A percentile compares a stretch with the other conserved stretches of the same genome.
Conservation (phyloP, 2,329 filamentous ascomycete species). For the Paracoccidioides brasiliensis region DNA sequence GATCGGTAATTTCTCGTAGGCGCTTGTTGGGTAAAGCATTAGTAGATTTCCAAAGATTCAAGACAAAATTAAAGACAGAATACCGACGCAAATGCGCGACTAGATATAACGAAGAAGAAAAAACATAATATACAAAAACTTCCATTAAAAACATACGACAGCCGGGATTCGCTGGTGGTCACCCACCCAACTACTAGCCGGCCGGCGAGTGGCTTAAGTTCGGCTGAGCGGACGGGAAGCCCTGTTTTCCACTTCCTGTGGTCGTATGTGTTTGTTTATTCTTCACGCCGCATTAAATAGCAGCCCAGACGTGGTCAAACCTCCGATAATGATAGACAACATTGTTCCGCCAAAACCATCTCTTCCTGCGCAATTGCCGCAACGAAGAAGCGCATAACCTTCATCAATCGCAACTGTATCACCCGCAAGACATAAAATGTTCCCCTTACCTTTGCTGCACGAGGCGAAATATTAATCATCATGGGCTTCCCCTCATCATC, state of each 20-base stretch:
- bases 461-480: slow-evolving; percentile 67
- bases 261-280: slow-evolving; percentile 26
- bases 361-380: not conserved
- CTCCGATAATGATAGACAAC: not conserved
- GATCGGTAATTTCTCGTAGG: slow-evolving; percentile 57
- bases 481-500: slow-evolving; percentile 80
- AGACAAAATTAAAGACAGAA: not conserved
- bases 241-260: slow-evolving; percentile 35
- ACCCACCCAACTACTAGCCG: slow-evolving; percentile 36
- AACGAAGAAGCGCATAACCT: not conserved
- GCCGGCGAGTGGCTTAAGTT: slow-evolving; percentile 35
- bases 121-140: slow-evolving; percentile 7
- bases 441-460: slow-evolving; percentile 59
- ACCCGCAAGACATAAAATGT: not conserved
- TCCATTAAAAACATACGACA: slow-evolving; percentile 28
- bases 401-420: not conserved
- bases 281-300: slow-evolving; percentile 11
- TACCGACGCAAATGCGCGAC: not conserved
- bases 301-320: not conserved
- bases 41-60: not conserved
- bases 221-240: slow-evolving; percentile 36
- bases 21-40: slow-evolving; percentile 33
- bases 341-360: no score
- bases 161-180: slow-evolving; percentile 35
- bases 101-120: slow-evolving; percentile 1